Conservation (phyloP, 768 basidiomycete species). For the Udeniomyces megalosporus region DNA sequence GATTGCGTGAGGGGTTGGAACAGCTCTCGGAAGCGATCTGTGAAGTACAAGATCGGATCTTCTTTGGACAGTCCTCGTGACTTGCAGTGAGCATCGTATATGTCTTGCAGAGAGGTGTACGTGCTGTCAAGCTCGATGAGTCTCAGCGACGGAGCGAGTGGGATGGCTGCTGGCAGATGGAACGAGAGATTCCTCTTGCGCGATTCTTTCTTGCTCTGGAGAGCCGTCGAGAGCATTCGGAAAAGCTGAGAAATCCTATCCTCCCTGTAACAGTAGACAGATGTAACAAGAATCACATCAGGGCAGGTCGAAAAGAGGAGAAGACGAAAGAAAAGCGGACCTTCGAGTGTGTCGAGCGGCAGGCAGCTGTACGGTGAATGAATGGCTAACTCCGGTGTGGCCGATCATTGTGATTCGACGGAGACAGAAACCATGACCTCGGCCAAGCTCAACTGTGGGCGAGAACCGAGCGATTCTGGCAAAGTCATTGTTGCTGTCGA, state of each 20-base stretch:
- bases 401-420: slow-evolving; percentile 82
- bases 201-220: slow-evolving; percentile 76
- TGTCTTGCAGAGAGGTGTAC: slow-evolving; percentile 76
- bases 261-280: background rate
- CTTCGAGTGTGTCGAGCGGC: slow-evolving; percentile 68
- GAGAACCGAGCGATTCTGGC: slow-evolving; percentile 78
- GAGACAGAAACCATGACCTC: slow-evolving; percentile 71
- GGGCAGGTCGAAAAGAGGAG: background rate
- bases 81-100: slow-evolving; percentile 80
- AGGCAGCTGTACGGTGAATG: slow-evolving; percentile 82
- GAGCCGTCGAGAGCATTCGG: slow-evolving; percentile 31
- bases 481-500: slow-evolving; percentile 83
- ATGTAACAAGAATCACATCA: background rate
- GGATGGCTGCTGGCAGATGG: slow-evolving; percentile 75
- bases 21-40: slow-evolving; percentile 53
- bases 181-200: slow-evolving; percentile 81
- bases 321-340: background rate
- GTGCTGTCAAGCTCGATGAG: slow-evolving; percentile 83
- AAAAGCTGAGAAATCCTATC: slow-evolving; percentile 16
- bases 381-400: slow-evolving; percentile 69
- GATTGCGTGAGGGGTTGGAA: slow-evolving; percentile 21
- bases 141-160: slow-evolving; percentile 58
- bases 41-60: slow-evolving; percentile 69
- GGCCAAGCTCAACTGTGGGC: slow-evolving; percentile 75
- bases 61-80: slow-evolving; percentile 60